Conservation (phyloP, 2,329 filamentous ascomycete genomes). For the Didymella sp. region DNA sequence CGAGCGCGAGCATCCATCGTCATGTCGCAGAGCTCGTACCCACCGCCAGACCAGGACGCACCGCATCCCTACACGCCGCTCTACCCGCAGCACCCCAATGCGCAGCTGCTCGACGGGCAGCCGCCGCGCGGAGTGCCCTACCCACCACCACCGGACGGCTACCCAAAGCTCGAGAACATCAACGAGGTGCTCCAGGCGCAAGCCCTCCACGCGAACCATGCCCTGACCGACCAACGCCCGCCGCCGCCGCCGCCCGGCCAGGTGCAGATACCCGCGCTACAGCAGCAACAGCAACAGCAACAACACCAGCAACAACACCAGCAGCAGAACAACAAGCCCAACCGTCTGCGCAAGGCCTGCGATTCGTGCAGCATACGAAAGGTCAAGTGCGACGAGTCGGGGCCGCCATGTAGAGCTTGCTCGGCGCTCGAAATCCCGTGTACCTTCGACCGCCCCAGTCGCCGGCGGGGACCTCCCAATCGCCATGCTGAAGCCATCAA, state of each 20-base stretch:
- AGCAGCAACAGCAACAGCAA: conserved; percentile 17
- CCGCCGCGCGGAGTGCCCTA: conserved; percentile 8
- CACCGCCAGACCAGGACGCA: conserved; percentile 18
- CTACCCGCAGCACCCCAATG: conserved; percentile 19
- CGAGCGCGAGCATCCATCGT: conserved; percentile 17
- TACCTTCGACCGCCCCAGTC: conserved; percentile 69
- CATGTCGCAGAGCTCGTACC: conserved; percentile 19
- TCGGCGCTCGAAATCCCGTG: conserved; percentile 70
- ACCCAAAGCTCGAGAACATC: conserved; percentile 47
- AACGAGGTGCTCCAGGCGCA: conserved; percentile 48
- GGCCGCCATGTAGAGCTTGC: conserved; percentile 71
- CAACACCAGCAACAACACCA: conserved; percentile 25
- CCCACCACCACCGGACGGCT: conserved; percentile 25
- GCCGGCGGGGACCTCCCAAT: conserved; percentile 70
- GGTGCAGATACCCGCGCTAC: conserved; percentile 11
- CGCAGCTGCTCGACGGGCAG: conserved; percentile 18
- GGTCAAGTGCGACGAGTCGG: conserved; percentile 67
- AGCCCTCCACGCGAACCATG: conserved; percentile 47
- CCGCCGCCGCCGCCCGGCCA: conserved; percentile 24
- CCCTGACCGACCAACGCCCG: conserved; percentile 37
- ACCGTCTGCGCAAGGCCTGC: conserved; percentile 51
- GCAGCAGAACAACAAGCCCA: conserved; percentile 41
- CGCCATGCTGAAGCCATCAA: conserved; percentile 72
- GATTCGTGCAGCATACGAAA: conserved; percentile 54
- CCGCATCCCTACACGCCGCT: conserved; percentile 19